A percentile compares a stretch with the other conserved stretches of the same genome.
Evolutionary conservation across 2,329 filamentous ascomycete genomes (phyloP).

Genomic region (Aplosporella prunicola): DNA sequence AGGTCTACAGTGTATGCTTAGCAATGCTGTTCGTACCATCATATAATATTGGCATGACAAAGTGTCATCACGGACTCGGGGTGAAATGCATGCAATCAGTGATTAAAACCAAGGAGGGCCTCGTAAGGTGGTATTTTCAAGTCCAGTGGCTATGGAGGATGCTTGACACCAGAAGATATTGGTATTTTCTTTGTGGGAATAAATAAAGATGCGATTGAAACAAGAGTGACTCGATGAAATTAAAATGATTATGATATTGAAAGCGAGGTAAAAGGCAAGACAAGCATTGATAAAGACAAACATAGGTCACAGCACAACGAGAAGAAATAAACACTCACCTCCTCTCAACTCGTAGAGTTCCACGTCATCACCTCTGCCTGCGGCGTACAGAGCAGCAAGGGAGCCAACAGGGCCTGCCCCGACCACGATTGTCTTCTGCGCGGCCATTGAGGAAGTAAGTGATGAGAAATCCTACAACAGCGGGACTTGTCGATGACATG

Average conservation of each 20-base stretch:
- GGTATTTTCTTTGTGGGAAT: not conserved
- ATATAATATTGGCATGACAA: too few relatives aligned
- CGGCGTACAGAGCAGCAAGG: conserved; percentile 85
- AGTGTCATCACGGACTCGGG: conserved; percentile 1
- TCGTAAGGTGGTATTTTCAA: too few relatives aligned
- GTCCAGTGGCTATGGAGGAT: too few relatives aligned
- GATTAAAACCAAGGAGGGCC: not conserved
- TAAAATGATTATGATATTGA: conserved; percentile 7
- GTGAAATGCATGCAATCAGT: not conserved
- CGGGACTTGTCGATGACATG: too few relatives aligned
- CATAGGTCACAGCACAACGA: not conserved
- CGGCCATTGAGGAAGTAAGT: too few relatives aligned
- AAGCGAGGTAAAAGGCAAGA: not conserved
- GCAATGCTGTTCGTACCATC: too few relatives aligned
- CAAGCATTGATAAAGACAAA: not conserved
- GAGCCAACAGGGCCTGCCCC: conserved; percentile 91
- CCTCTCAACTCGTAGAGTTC: conserved; percentile 88
- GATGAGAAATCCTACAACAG: not conserved
- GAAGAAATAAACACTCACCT: conserved; percentile 48
- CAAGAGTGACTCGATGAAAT: conserved; percentile 3
- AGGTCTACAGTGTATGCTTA: conserved; percentile 54
- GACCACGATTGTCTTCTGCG: conserved; percentile 69
- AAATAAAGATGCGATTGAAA: not conserved
- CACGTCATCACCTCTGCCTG: conserved; percentile 76
- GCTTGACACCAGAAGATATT: too few relatives aligned